phyloP scores from a whole-genome alignment of 352 stramenopile genomes.

The Pythium dissimile region DNA sequence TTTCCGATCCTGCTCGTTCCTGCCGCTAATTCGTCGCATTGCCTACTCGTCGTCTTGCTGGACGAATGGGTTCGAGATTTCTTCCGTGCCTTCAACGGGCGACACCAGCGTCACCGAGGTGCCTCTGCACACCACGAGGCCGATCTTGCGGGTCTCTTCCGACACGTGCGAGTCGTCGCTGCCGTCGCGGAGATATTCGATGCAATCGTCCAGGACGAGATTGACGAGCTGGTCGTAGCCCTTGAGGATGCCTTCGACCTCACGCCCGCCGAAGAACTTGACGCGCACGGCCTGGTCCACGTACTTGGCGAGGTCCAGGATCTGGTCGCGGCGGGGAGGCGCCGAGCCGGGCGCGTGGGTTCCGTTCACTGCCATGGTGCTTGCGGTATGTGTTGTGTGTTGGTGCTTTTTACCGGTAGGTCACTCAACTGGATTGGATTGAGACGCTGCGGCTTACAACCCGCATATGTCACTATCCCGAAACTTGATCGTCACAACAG shows the following conservation, averaged over 20 bases:
- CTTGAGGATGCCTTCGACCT: conserved; percentile 91
- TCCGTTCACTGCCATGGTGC: conserved; percentile 64
- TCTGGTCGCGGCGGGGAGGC: conserved; percentile 63
- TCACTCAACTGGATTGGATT: too few species aligned
- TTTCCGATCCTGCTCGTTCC: too few species aligned
- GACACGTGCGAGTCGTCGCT: conserved; percentile 89
- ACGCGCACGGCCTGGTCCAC: conserved; percentile 94
- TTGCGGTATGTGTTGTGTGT: not conserved
- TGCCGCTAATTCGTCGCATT: not conserved
- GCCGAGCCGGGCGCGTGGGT: conserved; percentile 17
- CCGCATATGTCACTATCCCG: not conserved
- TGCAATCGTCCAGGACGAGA: conserved; percentile 95
- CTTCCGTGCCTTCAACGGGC: conserved; percentile 87
- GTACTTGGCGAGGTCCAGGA: conserved; percentile 94
- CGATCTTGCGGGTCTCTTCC: conserved; percentile 90
- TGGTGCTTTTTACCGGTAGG: not conserved
- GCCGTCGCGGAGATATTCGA: conserved; percentile 93
- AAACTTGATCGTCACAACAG: not conserved
- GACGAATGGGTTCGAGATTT: conserved; percentile 92
- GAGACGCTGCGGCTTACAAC: too few species aligned
- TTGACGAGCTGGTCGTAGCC: conserved; percentile 97
- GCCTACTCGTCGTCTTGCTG: conserved; percentile 63
- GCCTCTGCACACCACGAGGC: conserved; percentile 92
- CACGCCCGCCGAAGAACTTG: conserved; percentile 92
- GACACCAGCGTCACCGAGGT: conserved; percentile 92